Base-by-base conservation (phyloP, 2,329 filamentous ascomycete species). In the Capronia epimyces region DNA sequence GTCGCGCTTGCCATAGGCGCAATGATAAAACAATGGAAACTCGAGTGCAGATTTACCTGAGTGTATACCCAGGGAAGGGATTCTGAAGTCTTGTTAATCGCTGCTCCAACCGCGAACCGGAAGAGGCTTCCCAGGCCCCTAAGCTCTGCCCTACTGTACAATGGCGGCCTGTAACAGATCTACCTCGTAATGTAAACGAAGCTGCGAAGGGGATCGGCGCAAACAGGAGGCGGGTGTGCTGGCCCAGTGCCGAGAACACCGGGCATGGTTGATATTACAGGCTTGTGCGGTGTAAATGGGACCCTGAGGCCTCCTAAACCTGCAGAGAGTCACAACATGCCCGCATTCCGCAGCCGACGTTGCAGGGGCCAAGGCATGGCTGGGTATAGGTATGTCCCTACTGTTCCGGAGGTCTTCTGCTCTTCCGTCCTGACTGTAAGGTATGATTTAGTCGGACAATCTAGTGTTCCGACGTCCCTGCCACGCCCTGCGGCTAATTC, bases 21-120 rank as follows among this genome's bases (percentile, higher is more conserved):
- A 47, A 55, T 47, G 49, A 55, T 37, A 48, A 48, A 44, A 39
- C 41, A 43, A 49, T 43, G 29, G 27, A 44, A 48, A 43, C 16
- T 31, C n/a, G 43, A 36, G 42, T 25, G 10, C 37, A 39, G 12
- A 43, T 8, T 12, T 16, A 20, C 39, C 12, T 20, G n/a, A 12
- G 21, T 18, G 10, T 25, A 3, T 42, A 3, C 8, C 8, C 18
- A n/a, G 39, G 13, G 9, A 27, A 9, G 18, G 34, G 8, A 20
- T 18, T 8, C 34, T n/a, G 7, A 3, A 12, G 3, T n/a, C n/a
- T 32, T 12, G 29, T 10, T n/a, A n/a, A 3, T 12, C 12, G 7
- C 29, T 9, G 7, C 29, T 32, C 12, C 29, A 6, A 32, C 13
- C n/a, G 7, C 29, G 7, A 32, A 7, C n/a, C 12, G 13, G 12